Base-by-base conservation (phyloP, 495 filamentous ascomycete genomes). In the Extremus antarcticus region DNA sequence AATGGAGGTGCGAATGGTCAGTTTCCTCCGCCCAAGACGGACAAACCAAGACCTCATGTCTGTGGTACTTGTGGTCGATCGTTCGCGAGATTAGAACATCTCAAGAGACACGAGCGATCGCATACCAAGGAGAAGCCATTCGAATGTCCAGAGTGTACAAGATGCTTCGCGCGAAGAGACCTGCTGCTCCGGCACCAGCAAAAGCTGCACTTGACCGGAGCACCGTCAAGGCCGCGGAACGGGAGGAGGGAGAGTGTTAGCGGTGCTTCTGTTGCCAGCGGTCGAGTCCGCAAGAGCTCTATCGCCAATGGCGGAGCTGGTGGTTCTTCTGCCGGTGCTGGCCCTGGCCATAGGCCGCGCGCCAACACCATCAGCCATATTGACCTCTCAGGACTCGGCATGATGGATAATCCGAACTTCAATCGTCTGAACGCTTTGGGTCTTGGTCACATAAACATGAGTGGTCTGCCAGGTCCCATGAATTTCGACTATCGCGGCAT, bases 51-150 rank as follows among this genome's bases (percentile, higher is more conserved):
- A 48, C 92, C 92, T 50, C 92, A 99, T 70, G 83, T 94, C 52
- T 99, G 92, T 71, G 84, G 79, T 23, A 99, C 94, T 25, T 99
- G 92, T 66, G 77, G 82, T 65, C 84, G 92, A 54, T 95, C 88
- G 2, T 99, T 99, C 67, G 92, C 92, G 53, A 82, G 92, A 54
- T 71, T 99, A 61, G 92, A 99, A 72, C 92, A 99, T 71, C 74
- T 99, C 57, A 99, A 99, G 73, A 86, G 92, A 45, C 92, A 99
- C 71, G 92, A 99, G 75, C 84, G 92, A 43, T 97, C 92, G 19
- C 92, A 99, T 64, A 99, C 92, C 11, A 99, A 99, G 67, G 92
- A 99, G 68, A 98, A 98, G 74, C 92, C 92, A 1, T 99, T 99
- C 66, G 91, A 95, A 67, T 99, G 92, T 60, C 90, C 91, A 22